Evolutionary conservation across 805 yeast species (phyloP).

Genomic region (Candida germanica): DNA sequence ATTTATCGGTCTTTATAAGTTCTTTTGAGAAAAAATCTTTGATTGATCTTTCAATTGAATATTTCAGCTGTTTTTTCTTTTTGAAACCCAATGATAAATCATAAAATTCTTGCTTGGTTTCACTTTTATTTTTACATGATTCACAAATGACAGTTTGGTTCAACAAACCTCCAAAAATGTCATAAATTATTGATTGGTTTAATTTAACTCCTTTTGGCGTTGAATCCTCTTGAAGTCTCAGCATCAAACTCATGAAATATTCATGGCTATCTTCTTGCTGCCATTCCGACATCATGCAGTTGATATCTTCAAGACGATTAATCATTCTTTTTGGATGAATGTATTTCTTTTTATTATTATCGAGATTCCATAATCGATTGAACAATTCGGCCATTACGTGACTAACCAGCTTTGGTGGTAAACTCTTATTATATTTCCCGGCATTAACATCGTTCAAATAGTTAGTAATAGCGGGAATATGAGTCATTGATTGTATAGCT

Average conservation of each 20-base stretch:
- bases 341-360: slow-evolving; percentile 40
- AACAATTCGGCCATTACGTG: slow-evolving; percentile 66
- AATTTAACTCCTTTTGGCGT: slow-evolving; percentile 88
- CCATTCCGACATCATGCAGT: slow-evolving; percentile 96
- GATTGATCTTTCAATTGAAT: slow-evolving; percentile 72
- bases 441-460: slow-evolving; percentile 66
- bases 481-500: slow-evolving; percentile 87
- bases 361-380: slow-evolving; percentile 65
- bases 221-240: slow-evolving; percentile 85
- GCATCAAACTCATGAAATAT: slow-evolving; percentile 87
- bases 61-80: slow-evolving; percentile 41
- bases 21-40: slow-evolving; percentile 83
- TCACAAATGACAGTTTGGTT: slow-evolving; percentile 83
- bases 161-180: slow-evolving; percentile 89
- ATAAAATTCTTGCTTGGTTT: slow-evolving; percentile 89
- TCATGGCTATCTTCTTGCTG: slow-evolving; percentile 98
- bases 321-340: slow-evolving; percentile 77
- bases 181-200: slow-evolving; percentile 79
- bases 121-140: slow-evolving; percentile 76
- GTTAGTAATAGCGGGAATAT: slow-evolving; percentile 86
- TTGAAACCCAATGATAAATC: slow-evolving; percentile 82
- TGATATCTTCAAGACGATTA: slow-evolving; percentile 71
- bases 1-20: slow-evolving; percentile 62
- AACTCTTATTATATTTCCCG: slow-evolving; percentile 46
- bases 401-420: slow-evolving; percentile 59